A percentile compares a stretch with the other conserved stretches of the same genome.
These are phyloP conservation scores for Mycena maculata DNA, from an alignment of 768 basidiomycete species.

Conservation along the genomic window DNA sequence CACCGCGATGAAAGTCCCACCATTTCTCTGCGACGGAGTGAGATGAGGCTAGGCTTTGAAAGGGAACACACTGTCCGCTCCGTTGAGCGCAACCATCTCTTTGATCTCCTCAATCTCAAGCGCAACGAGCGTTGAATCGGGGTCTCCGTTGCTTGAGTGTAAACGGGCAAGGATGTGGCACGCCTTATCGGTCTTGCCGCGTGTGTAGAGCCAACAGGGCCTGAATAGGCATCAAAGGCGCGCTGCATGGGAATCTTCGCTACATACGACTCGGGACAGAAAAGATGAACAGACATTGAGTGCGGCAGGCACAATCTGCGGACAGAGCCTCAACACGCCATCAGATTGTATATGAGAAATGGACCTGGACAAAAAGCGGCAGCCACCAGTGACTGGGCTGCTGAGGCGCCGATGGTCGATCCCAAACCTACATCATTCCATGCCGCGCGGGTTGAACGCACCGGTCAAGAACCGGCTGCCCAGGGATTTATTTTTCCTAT, in stretches of 20 bases:
- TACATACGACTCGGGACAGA: constrained; percentile 64
- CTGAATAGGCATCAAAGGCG: constrained; percentile 35
- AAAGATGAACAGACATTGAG: constrained; percentile 60
- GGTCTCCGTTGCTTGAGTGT: constrained; percentile 59
- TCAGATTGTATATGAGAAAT: too few species aligned
- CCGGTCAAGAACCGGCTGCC: constrained; percentile 65
- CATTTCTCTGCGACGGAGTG: constrained; percentile 49
- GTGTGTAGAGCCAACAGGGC: constrained; percentile 64
- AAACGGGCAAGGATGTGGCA: constrained; percentile 57
- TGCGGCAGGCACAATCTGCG: constrained; percentile 57
- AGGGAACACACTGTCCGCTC: constrained; percentile 53
- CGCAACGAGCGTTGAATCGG: constrained; percentile 61
- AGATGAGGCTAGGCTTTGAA: background rate
- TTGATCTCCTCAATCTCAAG: constrained; percentile 66
- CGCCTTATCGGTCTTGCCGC: constrained; percentile 57
- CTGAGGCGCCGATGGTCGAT: constrained; percentile 56
- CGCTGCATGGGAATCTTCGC: too few species aligned
- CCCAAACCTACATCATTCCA: constrained; percentile 51
- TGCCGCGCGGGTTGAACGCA: constrained; percentile 23
- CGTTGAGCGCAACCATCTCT: constrained; percentile 60
- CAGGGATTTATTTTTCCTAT: constrained; percentile 54
- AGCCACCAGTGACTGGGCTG: constrained; percentile 65
- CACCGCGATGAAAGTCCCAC: constrained; percentile 65
- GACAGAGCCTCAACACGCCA: background rate
- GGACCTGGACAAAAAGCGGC: constrained; percentile 61